Evolutionary conservation across 2,329 filamentous ascomycete species (phyloP).

Genomic region (Diaporthe longicolla): DNA sequence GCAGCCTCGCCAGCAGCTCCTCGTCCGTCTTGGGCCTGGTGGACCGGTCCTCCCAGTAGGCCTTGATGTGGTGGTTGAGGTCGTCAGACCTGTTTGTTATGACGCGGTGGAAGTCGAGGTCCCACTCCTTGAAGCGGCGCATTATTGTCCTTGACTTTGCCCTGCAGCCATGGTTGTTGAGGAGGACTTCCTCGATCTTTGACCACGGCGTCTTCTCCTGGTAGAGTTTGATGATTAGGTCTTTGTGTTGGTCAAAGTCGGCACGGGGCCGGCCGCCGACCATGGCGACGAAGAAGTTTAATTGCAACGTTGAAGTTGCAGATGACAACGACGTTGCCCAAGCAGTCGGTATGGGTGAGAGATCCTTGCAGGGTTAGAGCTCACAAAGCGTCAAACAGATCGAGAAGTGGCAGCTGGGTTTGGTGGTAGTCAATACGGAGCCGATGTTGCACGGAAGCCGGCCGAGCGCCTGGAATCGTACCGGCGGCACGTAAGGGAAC

Average conservation of each 20-base stretch:
- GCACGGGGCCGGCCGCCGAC: conserved; percentile 10
- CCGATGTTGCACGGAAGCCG: conserved; percentile 34
- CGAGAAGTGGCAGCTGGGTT: neutral
- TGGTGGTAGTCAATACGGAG: conserved; percentile 20
- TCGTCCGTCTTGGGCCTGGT: conserved; percentile 32
- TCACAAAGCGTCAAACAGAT: neutral
- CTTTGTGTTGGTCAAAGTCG: conserved; percentile 31
- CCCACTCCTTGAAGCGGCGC: conserved; percentile 33
- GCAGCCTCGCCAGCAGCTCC: conserved; percentile 27
- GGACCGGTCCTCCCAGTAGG: conserved; percentile 45
- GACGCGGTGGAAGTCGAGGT: conserved; percentile 52
- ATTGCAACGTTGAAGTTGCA: neutral
- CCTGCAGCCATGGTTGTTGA: conserved; percentile 18
- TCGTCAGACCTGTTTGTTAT: conserved; percentile 47
- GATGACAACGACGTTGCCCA: neutral
- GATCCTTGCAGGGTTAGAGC: conserved; percentile 4
- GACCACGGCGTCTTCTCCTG: conserved; percentile 28
- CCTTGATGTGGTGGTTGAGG: conserved; percentile 49
- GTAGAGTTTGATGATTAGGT: conserved; percentile 31
- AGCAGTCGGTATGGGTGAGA: neutral
- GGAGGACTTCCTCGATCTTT: conserved; percentile 14
- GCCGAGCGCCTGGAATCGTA: conserved; percentile 15
- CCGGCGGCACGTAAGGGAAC: neutral
- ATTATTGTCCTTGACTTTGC: conserved; percentile 2
- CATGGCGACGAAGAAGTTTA: neutral